A percentile compares a stretch with the other conserved stretches of the same genome.
Evolutionary conservation across 1,139 yeast genomes (phyloP).

Genomic region (Geotrichum histeridarum): DNA sequence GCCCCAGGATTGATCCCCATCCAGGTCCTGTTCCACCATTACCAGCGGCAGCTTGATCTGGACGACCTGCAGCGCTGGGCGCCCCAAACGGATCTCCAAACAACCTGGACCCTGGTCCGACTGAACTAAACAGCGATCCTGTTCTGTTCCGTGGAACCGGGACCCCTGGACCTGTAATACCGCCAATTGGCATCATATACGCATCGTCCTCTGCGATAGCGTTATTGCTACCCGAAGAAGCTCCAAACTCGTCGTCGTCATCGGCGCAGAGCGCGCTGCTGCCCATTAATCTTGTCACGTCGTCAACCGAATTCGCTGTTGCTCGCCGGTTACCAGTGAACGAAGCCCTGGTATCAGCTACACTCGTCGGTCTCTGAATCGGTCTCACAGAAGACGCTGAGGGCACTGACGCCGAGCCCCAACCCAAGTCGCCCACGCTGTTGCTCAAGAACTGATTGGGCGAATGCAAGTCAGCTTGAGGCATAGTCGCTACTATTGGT

Average conservation of each 20-base stretch:
- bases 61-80: neutral
- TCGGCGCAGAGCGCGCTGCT: conserved; percentile 25
- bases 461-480: neutral
- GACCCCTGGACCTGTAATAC: neutral
- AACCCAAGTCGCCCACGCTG: too few relatives aligned
- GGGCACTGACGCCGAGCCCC: neutral
- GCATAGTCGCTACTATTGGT: neutral
- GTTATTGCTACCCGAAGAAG: conserved; percentile 22
- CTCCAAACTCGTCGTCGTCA: conserved; percentile 17
- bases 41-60: neutral
- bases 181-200: neutral
- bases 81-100: conserved; percentile 5
- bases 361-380: conserved; percentile 20
- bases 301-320: neutral
- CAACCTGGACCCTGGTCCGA: neutral
- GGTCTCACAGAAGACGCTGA: conserved; percentile 8
- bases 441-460: too few relatives aligned
- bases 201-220: conserved; percentile 17
- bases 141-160: neutral
- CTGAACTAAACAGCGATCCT: conserved; percentile 3
- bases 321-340: conserved; percentile 15
- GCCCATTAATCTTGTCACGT: conserved; percentile 21
- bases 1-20: conserved; percentile 9
- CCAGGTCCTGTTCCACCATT: neutral
- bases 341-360: conserved; percentile 18